A percentile compares a stretch with the other conserved stretches of the same genome.
phyloP scores from a whole-genome alignment of 2,329 filamentous ascomycete genomes.

The Fusarium sp. region DNA sequence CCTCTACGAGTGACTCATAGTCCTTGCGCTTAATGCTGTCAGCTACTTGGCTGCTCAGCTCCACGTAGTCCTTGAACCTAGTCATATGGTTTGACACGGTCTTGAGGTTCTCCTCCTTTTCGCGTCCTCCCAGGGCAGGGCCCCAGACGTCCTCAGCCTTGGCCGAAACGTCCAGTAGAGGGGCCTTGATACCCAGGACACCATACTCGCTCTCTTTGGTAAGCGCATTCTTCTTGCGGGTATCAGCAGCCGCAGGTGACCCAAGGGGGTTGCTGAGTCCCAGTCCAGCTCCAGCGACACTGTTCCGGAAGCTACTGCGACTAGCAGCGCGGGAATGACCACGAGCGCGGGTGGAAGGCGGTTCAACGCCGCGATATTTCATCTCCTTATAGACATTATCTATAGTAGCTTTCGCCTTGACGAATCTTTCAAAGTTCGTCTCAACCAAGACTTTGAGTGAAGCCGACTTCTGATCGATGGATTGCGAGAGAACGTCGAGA shows the following conservation, averaged over 20 bases:
- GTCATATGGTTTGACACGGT: constrained; percentile 80
- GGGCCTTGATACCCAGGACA: constrained; percentile 86
- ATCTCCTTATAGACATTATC: constrained; percentile 99
- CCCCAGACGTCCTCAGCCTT: constrained; percentile 99
- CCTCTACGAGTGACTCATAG: constrained; percentile 86
- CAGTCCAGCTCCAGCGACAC: constrained; percentile 51
- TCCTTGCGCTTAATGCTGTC: constrained; percentile 92
- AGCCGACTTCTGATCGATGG: constrained; percentile 97
- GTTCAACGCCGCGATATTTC: constrained; percentile 76
- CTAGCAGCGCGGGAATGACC: constrained; percentile 75
- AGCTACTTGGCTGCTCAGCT: constrained; percentile 79
- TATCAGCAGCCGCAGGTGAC: constrained; percentile 58
- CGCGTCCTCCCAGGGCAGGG: constrained; percentile 87
- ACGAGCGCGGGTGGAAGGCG: constrained; percentile 53
- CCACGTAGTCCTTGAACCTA: constrained; percentile 83
- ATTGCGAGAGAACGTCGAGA: constrained; percentile 85
- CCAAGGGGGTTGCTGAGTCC: constrained; percentile 52
- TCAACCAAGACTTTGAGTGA: constrained; percentile 96
- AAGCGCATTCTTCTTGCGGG: constrained; percentile 86
- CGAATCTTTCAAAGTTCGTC: constrained; percentile 98
- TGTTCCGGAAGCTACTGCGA: constrained; percentile 71
- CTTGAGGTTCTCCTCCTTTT: constrained; percentile 90
- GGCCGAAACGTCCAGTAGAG: constrained; percentile 87
- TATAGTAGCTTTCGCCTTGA: constrained; percentile 95
- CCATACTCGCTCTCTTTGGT: constrained; percentile 94